These are phyloP conservation scores for Ceratocystis smalleyi DNA, from an alignment of 2,329 filamentous ascomycete species.

Conservation along the genomic window DNA sequence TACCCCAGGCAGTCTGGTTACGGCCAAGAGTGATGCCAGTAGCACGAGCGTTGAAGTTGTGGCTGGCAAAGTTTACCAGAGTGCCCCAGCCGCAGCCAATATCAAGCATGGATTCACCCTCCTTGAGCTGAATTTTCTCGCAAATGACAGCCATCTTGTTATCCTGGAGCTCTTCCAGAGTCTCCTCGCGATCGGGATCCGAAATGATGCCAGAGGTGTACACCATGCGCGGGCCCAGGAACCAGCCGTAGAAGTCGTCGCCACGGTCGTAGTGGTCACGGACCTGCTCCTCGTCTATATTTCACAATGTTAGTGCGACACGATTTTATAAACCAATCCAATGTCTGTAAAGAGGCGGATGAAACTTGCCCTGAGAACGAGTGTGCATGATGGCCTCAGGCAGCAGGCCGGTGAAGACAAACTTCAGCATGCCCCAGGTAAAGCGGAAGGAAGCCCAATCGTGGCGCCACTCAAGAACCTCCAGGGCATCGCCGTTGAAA, in stretches of 20 bases:
- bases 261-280: slow-evolving; percentile 95
- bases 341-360: background rate
- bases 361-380: slow-evolving; percentile 50
- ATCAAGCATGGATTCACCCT: slow-evolving; percentile 72
- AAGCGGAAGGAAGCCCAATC: slow-evolving; percentile 96
- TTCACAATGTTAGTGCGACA: background rate
- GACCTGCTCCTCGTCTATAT: slow-evolving; percentile 72
- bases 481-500: slow-evolving; percentile 84
- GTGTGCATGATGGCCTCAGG: slow-evolving; percentile 88
- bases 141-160: slow-evolving; percentile 93
- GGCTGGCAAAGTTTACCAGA: slow-evolving; percentile 78
- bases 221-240: slow-evolving; percentile 95
- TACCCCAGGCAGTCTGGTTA: slow-evolving; percentile 96
- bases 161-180: slow-evolving; percentile 87
- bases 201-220: slow-evolving; percentile 93
- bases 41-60: slow-evolving; percentile 73
- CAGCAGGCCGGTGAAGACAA: slow-evolving; percentile 74
- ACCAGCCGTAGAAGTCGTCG: slow-evolving; percentile 98
- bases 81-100: slow-evolving; percentile 98
- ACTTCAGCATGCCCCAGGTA: slow-evolving; percentile 70
- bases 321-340: background rate
- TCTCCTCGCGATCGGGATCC: slow-evolving; percentile 74
- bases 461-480: slow-evolving; percentile 83
- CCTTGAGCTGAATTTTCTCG: slow-evolving; percentile 78
- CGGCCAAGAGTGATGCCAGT: slow-evolving; percentile 87